These are phyloP conservation scores for Glonium stellatum DNA, from an alignment of 495 filamentous ascomycete species.

Conservation along the genomic window DNA sequence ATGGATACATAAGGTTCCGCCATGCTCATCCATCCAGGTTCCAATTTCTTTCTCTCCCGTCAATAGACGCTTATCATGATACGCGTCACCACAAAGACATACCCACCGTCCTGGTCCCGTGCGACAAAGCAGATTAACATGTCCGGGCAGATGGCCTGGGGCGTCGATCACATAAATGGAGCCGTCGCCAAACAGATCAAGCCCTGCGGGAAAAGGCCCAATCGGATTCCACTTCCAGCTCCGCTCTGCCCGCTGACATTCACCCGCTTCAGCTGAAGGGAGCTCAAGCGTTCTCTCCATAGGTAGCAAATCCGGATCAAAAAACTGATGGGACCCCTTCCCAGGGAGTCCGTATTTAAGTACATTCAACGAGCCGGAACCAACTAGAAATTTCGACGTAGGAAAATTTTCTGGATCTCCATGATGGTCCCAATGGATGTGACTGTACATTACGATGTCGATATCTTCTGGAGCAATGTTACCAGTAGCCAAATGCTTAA, in stretches of 20 bases:
- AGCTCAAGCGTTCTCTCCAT: constrained; percentile 32
- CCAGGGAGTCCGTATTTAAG: constrained; percentile 31
- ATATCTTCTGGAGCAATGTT: constrained; percentile 33
- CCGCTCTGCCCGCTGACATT: not conserved
- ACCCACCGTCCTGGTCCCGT: constrained; percentile 31
- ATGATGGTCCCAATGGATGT: constrained; percentile 50
- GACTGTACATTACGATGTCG: constrained; percentile 42
- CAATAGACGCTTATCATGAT: constrained; percentile 34
- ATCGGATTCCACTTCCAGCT: constrained; percentile 28
- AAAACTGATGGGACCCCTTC: constrained; percentile 31
- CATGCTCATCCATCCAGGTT: constrained; percentile 29
- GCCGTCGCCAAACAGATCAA: constrained; percentile 35
- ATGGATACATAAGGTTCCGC: constrained; percentile 33
- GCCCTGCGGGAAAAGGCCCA: constrained; percentile 27
- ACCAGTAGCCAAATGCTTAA: constrained; percentile 33
- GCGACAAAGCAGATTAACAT: constrained; percentile 34
- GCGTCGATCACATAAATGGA: constrained; percentile 33
- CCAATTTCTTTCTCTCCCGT: constrained; percentile 35
- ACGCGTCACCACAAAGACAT: constrained; percentile 36
- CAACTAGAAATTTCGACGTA: constrained; percentile 41
- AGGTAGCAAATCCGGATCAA: constrained; percentile 33
- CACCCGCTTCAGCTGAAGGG: constrained; percentile 30
- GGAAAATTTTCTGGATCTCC: constrained; percentile 44
- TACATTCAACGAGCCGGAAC: constrained; percentile 41
- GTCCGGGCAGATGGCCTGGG: constrained; percentile 35